These are phyloP conservation scores for Volvox reticuliferus DNA, from an alignment of 139 green algal species.

Conservation along the genomic window DNA sequence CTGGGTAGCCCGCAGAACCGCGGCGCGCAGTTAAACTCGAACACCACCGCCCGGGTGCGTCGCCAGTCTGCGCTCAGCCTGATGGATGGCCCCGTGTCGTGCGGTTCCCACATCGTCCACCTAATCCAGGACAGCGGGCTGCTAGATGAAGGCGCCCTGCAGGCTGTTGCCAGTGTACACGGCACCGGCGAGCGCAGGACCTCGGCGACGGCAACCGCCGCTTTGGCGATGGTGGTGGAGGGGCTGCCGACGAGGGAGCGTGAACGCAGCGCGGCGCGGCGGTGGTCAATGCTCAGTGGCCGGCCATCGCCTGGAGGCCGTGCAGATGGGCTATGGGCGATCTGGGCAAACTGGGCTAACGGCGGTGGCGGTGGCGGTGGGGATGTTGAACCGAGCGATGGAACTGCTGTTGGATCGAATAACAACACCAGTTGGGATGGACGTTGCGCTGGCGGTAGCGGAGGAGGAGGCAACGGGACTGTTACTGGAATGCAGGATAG, in stretches of 20 bases:
- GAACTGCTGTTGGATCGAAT: too few species aligned
- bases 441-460: not conserved
- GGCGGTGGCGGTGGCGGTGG: not conserved
- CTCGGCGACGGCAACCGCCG: not conserved
- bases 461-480: too few species aligned
- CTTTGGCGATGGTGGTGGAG: not conserved
- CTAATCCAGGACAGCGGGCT: not conserved
- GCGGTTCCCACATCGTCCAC: not conserved
- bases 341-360: not conserved
- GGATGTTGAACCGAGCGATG: not conserved
- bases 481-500: not conserved
- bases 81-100: not conserved
- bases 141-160: not conserved
- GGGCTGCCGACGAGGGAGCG: not conserved
- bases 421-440: not conserved
- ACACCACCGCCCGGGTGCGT: not conserved
- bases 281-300: not conserved
- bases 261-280: not conserved
- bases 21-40: not conserved
- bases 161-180: not conserved
- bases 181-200: not conserved
- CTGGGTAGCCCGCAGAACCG: not conserved
- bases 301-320: not conserved
- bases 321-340: not conserved
- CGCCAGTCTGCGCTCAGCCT: constrained; percentile 2